Conservation (phyloP, 768 basidiomycete genomes). For the Psilocybe azurescens region DNA sequence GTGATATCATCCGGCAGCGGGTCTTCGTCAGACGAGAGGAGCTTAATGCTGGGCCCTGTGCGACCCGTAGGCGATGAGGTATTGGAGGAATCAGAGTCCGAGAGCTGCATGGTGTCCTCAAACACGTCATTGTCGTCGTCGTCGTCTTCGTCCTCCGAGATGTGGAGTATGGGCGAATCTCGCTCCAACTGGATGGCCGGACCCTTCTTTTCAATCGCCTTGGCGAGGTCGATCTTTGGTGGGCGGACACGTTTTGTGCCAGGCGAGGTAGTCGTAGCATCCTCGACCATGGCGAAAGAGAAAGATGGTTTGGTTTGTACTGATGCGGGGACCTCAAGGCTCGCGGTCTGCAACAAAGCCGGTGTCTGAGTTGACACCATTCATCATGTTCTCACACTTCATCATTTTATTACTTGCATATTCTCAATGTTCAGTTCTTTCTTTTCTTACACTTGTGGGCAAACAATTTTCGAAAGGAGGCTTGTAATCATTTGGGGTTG, state of each 20-base stretch:
- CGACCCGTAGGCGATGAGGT: constrained; percentile 32
- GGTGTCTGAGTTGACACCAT: constrained; percentile 3
- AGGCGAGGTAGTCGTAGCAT: constrained; percentile 8
- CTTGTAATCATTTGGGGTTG: no score
- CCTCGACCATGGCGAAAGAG: constrained; percentile 8
- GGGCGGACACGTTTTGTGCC: constrained; percentile 51
- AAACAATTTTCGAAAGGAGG: no score
- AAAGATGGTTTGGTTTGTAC: not conserved
- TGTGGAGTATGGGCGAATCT: constrained; percentile 32
- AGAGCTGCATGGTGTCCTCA: constrained; percentile 45
- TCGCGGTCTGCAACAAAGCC: constrained; percentile 1
- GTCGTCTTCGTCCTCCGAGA: constrained; percentile 14
- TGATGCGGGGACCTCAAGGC: not conserved
- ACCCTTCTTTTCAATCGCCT: constrained; percentile 36
- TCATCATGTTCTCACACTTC: constrained; percentile 9
- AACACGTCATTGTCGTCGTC: constrained; percentile 43
- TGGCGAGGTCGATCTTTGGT: constrained; percentile 53
- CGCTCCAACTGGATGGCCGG: constrained; percentile 42
- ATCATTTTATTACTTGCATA: not conserved
- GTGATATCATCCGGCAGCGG: constrained; percentile 63
- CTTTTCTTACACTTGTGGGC: not conserved
- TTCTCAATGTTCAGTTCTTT: not conserved
- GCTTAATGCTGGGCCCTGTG: constrained; percentile 35
- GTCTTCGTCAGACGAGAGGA: constrained; percentile 40
- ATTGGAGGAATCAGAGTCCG: constrained; percentile 41